Conservation (phyloP, 2,329 filamentous ascomycete genomes). For the Xylaria arbuscula region DNA sequence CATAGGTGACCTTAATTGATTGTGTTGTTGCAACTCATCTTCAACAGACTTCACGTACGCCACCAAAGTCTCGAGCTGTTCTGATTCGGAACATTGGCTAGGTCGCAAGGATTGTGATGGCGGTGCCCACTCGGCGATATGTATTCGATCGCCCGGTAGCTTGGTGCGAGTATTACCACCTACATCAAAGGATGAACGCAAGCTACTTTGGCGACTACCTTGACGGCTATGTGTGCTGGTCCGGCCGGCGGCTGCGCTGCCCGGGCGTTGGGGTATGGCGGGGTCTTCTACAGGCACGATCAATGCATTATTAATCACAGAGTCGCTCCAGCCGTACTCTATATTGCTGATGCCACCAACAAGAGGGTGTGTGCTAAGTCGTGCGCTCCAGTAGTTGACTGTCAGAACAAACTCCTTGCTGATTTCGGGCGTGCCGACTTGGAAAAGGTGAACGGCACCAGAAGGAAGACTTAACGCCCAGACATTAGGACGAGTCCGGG, state of each 20-base stretch:
- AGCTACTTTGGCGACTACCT: constrained; percentile 54
- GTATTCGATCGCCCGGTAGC: constrained; percentile 84
- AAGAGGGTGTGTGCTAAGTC: constrained; percentile 91
- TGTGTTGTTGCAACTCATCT: constrained; percentile 85
- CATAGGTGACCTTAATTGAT: constrained; percentile 88
- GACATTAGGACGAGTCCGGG: constrained; percentile 87
- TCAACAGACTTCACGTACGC: constrained; percentile 88
- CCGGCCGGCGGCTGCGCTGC: constrained; percentile 60
- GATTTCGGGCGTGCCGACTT: constrained; percentile 94
- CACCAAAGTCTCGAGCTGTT: constrained; percentile 80
- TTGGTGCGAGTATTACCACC: constrained; percentile 69
- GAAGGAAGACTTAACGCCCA: constrained; percentile 93
- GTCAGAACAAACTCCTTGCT: constrained; percentile 93
- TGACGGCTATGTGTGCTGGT: constrained; percentile 61
- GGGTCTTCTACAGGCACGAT: constrained; percentile 65
- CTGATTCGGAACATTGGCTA: constrained; percentile 79
- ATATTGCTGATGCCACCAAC: constrained; percentile 95
- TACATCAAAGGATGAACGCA: constrained; percentile 73
- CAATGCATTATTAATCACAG: constrained; percentile 74
- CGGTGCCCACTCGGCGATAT: constrained; percentile 88
- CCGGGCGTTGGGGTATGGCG: constrained; percentile 57
- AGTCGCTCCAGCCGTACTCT: constrained; percentile 95
- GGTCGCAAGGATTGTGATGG: constrained; percentile 91
- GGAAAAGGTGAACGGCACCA: constrained; percentile 97
- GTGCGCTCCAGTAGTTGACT: constrained; percentile 97